Percentiles rank a stretch among this genome's conserved stretches.
These are phyloP conservation scores for Diplotaxis tenuifolia DNA, from an alignment of 345 rosid genomes.

Conservation along the genomic window DNA sequence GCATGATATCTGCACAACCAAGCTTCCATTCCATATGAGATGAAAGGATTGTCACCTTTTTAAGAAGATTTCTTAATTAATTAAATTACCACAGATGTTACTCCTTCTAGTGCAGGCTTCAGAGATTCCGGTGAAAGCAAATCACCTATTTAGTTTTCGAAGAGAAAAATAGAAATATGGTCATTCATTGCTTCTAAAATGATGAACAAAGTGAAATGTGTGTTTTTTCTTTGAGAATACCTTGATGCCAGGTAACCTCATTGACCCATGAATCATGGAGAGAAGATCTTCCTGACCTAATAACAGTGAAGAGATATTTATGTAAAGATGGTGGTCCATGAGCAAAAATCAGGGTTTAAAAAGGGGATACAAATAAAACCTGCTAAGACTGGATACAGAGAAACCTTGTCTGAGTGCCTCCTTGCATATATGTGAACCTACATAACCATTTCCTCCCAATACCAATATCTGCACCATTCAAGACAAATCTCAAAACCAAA, in stretches of 20 bases:
- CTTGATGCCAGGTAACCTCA: conserved; percentile 58
- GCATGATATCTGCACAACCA: conserved; percentile 50
- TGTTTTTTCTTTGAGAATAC: conserved; percentile 23
- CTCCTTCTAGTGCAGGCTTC: conserved; percentile 51
- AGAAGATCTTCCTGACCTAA: conserved; percentile 61
- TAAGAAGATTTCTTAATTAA: background rate
- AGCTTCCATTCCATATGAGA: background rate
- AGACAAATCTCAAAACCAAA: background rate
- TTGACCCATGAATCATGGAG: conserved; percentile 53
- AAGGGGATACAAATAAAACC: conserved; percentile 19
- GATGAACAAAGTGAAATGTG: background rate
- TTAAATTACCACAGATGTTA: conserved; percentile 63
- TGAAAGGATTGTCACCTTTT: background rate
- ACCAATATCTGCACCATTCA: conserved; percentile 36
- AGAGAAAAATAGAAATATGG: background rate
- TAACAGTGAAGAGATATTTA: background rate
- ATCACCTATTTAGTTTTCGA: conserved; percentile 44
- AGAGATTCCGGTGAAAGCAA: conserved; percentile 54
- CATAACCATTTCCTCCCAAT: conserved; percentile 43
- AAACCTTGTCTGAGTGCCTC: conserved; percentile 39
- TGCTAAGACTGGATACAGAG: conserved; percentile 42
- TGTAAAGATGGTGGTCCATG: too few relatives aligned
- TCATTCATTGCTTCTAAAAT: background rate
- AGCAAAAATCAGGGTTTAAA: background rate
- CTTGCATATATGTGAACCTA: conserved; percentile 40